Percentiles rank a stretch among this genome's conserved stretches.
phyloP scores from a whole-genome alignment of 2,329 filamentous ascomycete species.

The Colletotrichum truncatum region DNA sequence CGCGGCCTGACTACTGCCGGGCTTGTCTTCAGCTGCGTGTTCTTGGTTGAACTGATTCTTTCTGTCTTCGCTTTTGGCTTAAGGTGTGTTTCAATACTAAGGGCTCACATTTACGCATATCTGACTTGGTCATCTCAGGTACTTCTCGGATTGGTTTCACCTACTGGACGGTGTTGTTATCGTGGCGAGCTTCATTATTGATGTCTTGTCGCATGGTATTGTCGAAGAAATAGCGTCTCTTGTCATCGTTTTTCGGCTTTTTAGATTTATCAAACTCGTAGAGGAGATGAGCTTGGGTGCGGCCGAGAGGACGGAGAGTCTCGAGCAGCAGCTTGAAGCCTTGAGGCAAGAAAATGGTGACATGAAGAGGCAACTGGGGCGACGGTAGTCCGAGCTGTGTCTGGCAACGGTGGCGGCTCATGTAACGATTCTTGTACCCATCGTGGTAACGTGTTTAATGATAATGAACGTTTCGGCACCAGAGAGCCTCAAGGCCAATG shows the following conservation, averaged over 20 bases:
- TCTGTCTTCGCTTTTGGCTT: slow-evolving; percentile 70
- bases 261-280: slow-evolving; percentile 76
- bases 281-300: slow-evolving; percentile 73
- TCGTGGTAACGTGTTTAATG: neutral
- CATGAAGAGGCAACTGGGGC: slow-evolving; percentile 36
- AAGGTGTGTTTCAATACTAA: slow-evolving; percentile 51
- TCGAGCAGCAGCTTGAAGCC: slow-evolving; percentile 60
- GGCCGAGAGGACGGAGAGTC: slow-evolving; percentile 67
- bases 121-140: slow-evolving; percentile 47
- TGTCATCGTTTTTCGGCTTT: slow-evolving; percentile 73
- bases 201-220: slow-evolving; percentile 67
- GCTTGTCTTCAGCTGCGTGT: slow-evolving; percentile 70
- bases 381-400: neutral
- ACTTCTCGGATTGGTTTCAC: slow-evolving; percentile 68
- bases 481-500: neutral
- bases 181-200: slow-evolving; percentile 67
- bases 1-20: slow-evolving; percentile 59
- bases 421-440: neutral
- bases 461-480: slow-evolving; percentile 11
- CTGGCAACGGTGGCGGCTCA: neutral
- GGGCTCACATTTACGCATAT: neutral
- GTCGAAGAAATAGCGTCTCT: slow-evolving; percentile 72
- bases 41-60: slow-evolving; percentile 69
- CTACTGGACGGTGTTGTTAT: slow-evolving; percentile 72
- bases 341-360: slow-evolving; percentile 58